phyloP scores from a whole-genome alignment of 306 rosid species.

The Dryas drummondii region DNA sequence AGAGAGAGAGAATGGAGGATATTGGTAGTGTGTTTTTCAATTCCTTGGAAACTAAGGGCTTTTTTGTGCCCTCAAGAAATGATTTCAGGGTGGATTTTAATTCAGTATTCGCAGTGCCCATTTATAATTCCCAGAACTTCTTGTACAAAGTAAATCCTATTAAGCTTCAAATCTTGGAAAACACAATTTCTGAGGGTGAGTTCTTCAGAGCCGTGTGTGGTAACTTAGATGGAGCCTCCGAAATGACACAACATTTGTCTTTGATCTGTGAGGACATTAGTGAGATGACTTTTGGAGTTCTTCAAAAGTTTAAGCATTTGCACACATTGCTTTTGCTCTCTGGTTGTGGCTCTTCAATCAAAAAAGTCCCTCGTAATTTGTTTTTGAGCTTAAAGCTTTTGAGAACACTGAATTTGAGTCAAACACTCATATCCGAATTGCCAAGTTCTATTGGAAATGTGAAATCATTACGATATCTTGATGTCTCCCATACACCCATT shows the following conservation, averaged over 20 bases:
- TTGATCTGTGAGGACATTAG: not conserved
- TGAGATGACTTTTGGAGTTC: not conserved
- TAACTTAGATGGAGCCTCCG: not conserved
- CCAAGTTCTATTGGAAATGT: conserved; percentile 27
- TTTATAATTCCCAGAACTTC: not conserved
- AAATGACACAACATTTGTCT: conserved; percentile 14
- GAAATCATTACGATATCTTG: conserved; percentile 5
- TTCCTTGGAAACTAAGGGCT: not conserved
- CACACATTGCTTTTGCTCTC: conserved; percentile 14
- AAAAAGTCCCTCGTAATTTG: conserved; percentile 12
- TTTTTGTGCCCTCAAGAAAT: conserved; percentile 2
- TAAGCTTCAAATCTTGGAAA: not conserved
- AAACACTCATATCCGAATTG: conserved; percentile 6
- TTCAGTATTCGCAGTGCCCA: not conserved
- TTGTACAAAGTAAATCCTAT: conserved; percentile 13
- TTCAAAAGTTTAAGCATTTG: conserved; percentile 11
- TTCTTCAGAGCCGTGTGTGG: not conserved
- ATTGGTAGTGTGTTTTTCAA: not conserved
- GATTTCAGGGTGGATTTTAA: conserved; percentile 8
- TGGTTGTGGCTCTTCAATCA: not conserved
- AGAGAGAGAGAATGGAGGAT: not conserved
- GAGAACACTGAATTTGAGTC: conserved; percentile 13
- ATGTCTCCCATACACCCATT: conserved; percentile 18
- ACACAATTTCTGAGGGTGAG: not conserved
- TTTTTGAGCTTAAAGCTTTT: conserved; percentile 13